Base-by-base conservation (phyloP, 768 basidiomycete species). In the Lanmaoa rubissima region DNA sequence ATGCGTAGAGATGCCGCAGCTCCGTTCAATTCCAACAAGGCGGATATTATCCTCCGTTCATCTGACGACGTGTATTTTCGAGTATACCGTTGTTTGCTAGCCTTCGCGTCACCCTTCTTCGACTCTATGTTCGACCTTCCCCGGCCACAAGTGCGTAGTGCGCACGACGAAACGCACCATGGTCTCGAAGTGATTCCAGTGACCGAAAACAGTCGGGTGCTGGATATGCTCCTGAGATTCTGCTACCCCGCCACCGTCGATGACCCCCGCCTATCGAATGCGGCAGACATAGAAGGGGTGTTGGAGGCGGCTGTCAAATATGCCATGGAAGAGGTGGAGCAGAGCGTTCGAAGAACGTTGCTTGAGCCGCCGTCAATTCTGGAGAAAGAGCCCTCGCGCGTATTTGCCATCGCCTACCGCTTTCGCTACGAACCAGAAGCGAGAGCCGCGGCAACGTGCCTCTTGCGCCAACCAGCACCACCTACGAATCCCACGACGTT, bases 41-140 rank as follows among this genome's bases (percentile, higher is more conserved):
- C 79, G 40, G 81, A 84, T 54, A 69, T 84, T 40, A 74, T 81
- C 57, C 66, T 85, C 40, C 76, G 78, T 52, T 79, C 84, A 10
- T 81, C 78, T 36, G 83, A 85, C 51, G 46, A 62, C 34, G 50
- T 70, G 13, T 58, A 70, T 40, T 66, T 65, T 39, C 48, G 60
- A 24, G 63, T 68, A 38, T 46, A 68, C 39, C 58, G 73, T 28
- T 62, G 73, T 43, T 21, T 69, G 46, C 57, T 74, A 7, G 57
- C 55, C 40, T 50, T 69, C 31, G 52, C 71, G 17, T 73, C 70
- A 6, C 69, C 70, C 26, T 63, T 73, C 45, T 73, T 72, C 52
- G 59, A 68, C 36, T 58, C 59, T 24, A 72, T 72, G 72, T 72
- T 74, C 48, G 62, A 62, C 43, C 64, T 74, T 46, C 73, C 72